These are phyloP conservation scores for Pleodorina starrii DNA, from an alignment of 139 green algal species.

Conservation along the genomic window DNA sequence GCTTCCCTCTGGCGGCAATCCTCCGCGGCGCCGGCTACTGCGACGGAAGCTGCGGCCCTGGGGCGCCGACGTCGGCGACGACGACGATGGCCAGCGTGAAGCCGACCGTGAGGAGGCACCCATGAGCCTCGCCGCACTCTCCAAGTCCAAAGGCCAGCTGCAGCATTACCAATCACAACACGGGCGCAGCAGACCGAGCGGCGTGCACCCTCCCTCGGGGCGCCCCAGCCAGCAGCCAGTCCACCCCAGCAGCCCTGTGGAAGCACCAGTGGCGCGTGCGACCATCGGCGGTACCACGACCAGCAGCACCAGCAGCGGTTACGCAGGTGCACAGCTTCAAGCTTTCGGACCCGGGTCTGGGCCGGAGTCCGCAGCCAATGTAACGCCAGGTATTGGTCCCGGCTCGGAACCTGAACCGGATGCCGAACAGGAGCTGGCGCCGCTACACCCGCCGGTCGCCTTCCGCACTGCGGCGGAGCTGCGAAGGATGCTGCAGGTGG, in stretches of 20 bases:
- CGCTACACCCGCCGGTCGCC: conserved; percentile 38
- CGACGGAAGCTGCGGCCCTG: too few species aligned
- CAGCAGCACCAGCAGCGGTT: neutral
- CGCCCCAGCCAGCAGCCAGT: neutral
- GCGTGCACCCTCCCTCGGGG: too few species aligned
- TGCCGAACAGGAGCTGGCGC: neutral
- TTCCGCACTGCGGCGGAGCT: conserved; percentile 52
- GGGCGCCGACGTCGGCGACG: too few species aligned
- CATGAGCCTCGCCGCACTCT: neutral
- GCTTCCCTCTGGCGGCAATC: too few species aligned
- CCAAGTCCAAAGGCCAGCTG: neutral
- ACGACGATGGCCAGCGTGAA: too few species aligned
- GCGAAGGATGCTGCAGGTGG: conserved; percentile 24
- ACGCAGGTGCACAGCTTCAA: neutral
- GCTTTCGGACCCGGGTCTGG: neutral
- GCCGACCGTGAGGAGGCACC: too few species aligned
- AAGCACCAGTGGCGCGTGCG: neutral
- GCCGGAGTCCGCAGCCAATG: neutral
- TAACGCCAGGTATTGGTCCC: too few species aligned
- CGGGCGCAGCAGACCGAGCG: too few species aligned
- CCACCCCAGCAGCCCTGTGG: neutral
- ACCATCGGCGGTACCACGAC: neutral
- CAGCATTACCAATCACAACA: too few species aligned
- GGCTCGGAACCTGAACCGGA: neutral
- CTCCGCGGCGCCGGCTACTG: too few species aligned